Evolutionary conservation across 2,329 filamentous ascomycete genomes (phyloP), one percentile per base, ranked within the genome.

Genomic region (Tetracladium maxilliforme): DNA sequence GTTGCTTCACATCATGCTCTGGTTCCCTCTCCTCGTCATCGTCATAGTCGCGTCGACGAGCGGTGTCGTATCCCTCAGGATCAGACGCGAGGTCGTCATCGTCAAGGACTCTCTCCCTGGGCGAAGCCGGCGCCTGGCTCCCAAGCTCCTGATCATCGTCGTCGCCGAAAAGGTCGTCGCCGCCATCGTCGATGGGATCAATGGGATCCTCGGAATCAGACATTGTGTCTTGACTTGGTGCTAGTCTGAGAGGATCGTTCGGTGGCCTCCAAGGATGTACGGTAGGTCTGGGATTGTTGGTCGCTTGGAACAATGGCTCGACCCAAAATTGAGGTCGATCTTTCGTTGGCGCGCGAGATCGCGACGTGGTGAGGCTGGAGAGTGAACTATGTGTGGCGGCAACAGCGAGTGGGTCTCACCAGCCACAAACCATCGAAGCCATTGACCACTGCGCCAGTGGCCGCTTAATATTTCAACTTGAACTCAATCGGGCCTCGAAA

Each of bases 81-180:
- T 70, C 63, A 3, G 62, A 66, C 14, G 52, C 60, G 5, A 66
- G 18, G 18, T n/a, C n/a, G 9, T 9, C n/a, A 9, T 19, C n/a
- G 18, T 9, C 18, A n/a, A n/a, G 18, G 9, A 19, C 9, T 9
- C n/a, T n/a, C 18, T 9, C 9, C 18, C 9, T n/a, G 18, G 18
- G 18, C n/a, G 18, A 9, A n/a, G 18, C 9, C 18, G 18, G 9
- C 9, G 18, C 9, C 18, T 9, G 9, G 18, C 18, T 9, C 9
- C 18, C 18, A n/a, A 9, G 18, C 9, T 9, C 9, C 9, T n/a
- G 18, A 19, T 47, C 51, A 20, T 54, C 64, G 25, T 62, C 65
- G 29, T 70, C 67, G 26, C 68, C 70, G 32, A 75, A 74, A 22
- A 74, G 57, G 41, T 74, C 70, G 40, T 70, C 69, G 30, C 54